Evolutionary conservation across 352 stramenopile genomes (phyloP), one percentile per base, ranked within the genome.

Genomic region (Phytophthora rubi): DNA sequence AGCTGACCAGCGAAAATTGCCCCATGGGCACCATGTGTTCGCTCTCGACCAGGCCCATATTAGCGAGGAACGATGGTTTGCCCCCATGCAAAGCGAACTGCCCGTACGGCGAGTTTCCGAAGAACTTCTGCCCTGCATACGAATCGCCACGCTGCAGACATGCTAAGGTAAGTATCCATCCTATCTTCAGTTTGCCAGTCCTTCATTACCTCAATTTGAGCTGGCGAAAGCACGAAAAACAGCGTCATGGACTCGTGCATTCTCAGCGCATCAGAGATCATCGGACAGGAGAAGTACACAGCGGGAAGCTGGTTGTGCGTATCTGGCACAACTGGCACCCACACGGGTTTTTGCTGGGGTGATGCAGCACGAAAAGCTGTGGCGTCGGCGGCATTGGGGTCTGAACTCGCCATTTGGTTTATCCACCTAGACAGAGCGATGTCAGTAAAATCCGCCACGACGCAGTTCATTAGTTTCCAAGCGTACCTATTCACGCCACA

Each of bases 101-200:
- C 3, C 82, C 84, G 58, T 92, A 88, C 30, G 83, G 84, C 3
- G 80, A 76, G 71, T 87, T 89, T 1, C 84, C 84, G 39, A 92
- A 92, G 67, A 92, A 89, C 60, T 90, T 92, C 62, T 92, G 82
- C 0, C 60, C 72, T 9, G 54, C 67, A 62, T 77, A 89, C 8
- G 74, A 74, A 21, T 85, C 77, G 2, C 70, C 70, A 48, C 30
- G 9, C 79, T 86, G 18, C 59, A 58, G 21, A 53, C 1, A 45
- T 37, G 37, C 7, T 16, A 51, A 23, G 33, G 28, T 68, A 23
- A 67, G 26, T 10, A 42, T 42, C 35, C 35, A 26, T 26, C 23
- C 23, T 42, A 42, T 12, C 35, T 42, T 6, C 35, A 12, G 10
- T 35, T 37, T 48, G 15, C 35, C 10, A 42, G 35, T 2, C 4